Base-by-base conservation (phyloP, 129 eudicot genomes). In the Scalesia atractyloides region DNA sequence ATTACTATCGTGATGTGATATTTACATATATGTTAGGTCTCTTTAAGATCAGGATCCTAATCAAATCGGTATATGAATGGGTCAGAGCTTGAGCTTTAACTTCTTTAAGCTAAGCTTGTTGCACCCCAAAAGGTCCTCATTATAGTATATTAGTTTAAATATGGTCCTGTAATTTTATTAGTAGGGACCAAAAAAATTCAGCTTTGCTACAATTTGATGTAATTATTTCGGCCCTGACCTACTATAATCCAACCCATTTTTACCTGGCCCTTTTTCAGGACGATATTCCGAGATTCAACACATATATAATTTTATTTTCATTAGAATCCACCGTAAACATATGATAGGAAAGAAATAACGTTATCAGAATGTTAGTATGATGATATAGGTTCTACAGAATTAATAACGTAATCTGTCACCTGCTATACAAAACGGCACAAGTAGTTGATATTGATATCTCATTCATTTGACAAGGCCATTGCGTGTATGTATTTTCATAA, bases 341-440 rank as follows among this genome's bases (percentile, higher is more conserved):
- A 76, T 59, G 41, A 30, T 41, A 24, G 60, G 54, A 30, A 69
- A 7, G 19, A 75, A 52, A 43, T 22, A 62, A 20, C 9, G 44
- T 37, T 16, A 64, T 37, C 14, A 52, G 33, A 65, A 64, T 51
- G 64, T 73, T 73, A 63, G 52, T 49, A 73, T 73, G 15, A 47
- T 34, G 33, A 48, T 24, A 12, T 20, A 24, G 9, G 68, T 59
- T 72, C 12, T 72, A 47, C 67, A 60, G 43, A 64, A 64, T 75
- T 50, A 26, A 67, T 50, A 67, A 58, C 68, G 75, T 68, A 41
- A 8, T 20, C 5, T 62, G 65, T 70, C 39, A 37, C 66, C 70
- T 77, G 51, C 67, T 78, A 64, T 78, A 43, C 72, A 70, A 70
- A 64, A 70, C 17, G 13, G 72, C 76, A 69, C 65, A 62, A 57